Base-by-base conservation (phyloP, 2,329 filamentous ascomycete genomes). In the Diaporthe citriasiana region DNA sequence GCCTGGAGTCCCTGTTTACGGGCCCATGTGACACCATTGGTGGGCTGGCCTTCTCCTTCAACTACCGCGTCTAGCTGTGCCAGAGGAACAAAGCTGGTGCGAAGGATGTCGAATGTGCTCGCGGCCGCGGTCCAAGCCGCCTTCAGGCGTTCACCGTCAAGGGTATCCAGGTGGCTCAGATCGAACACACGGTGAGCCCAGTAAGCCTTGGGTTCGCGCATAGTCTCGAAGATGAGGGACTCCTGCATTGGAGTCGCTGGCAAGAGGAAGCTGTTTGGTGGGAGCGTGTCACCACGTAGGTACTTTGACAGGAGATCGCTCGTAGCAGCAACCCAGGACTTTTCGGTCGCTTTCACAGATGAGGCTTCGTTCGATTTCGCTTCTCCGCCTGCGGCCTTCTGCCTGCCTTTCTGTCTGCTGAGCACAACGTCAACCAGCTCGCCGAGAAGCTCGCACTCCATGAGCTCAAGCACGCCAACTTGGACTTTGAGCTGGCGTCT, bases 121-220 rank as follows among this genome's bases (percentile, higher is more conserved):
- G 78, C 79, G 7, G 81, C 78, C 1, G 77, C 76, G 33, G 77
- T 72, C 83, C 83, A 85, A 9, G 83, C 80, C 10, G 79, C 75
- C 30, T 78, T 76, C 22, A 84, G 73, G 27, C 80, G 78, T 1
- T 68, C 38, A 6, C 79, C 42, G 69, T 84, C 81, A 4, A 83
- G 75, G 0, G 73, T 47, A 1, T 60, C 73, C 3, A 79, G 42
- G 19, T 73, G 60, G 30, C 78, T 76, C 25, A 84, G 78, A 13
- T 78, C 76, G 69, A 84, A 83, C 42, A 84, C 79, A 19, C 81
- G 81, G 63, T 84, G 82, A 40, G 82, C 82, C 83, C 83, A 85
- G 75, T 85, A 84, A 59, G 82, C 79, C 33, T 80, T 78, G 6
- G 79, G 77, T 25, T 79, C 81, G 8, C 81, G 77, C 80, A 84